A percentile compares a stretch with the other conserved stretches of the same genome.
Evolutionary conservation across 2,329 filamentous ascomycete genomes (phyloP).

Genomic region (Pseudophaeomoniella oleicola): DNA sequence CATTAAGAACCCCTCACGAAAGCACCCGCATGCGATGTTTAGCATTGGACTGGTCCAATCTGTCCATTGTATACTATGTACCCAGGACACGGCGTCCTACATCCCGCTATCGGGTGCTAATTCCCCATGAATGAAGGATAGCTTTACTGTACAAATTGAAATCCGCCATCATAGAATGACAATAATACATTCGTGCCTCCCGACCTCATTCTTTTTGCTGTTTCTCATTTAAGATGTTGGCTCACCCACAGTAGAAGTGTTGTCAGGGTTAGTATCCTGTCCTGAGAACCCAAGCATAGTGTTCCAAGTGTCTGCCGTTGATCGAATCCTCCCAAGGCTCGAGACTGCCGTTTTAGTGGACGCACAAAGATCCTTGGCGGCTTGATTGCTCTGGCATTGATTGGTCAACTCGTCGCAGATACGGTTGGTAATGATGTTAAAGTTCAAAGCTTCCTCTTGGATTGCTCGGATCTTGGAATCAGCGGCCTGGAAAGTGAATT

Average conservation of each 20-base stretch:
- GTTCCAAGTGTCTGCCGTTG: constrained; percentile 27
- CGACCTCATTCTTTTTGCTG: too few relatives aligned
- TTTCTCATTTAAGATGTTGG: background rate
- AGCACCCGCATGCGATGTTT: too few relatives aligned
- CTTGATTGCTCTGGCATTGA: constrained; percentile 48
- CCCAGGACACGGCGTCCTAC: too few relatives aligned
- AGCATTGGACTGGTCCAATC: too few relatives aligned
- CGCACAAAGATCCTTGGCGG: constrained; percentile 39
- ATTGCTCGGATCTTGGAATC: constrained; percentile 45
- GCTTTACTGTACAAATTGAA: too few relatives aligned
- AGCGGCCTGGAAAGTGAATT: constrained; percentile 54
- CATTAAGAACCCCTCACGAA: too few relatives aligned
- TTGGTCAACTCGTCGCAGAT: constrained; percentile 56
- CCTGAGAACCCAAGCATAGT: constrained; percentile 20
- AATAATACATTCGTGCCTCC: too few relatives aligned
- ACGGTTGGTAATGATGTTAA: constrained; percentile 59
- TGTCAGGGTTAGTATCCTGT: constrained; percentile 8
- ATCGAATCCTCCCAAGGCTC: constrained; percentile 26
- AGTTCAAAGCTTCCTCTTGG: constrained; percentile 53
- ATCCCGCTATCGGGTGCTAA: too few relatives aligned
- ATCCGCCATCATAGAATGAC: too few relatives aligned
- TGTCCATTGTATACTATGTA: too few relatives aligned
- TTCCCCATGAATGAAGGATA: too few relatives aligned
- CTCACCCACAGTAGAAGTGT: background rate
- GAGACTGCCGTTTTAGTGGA: constrained; percentile 38